Evolutionary conservation across 345 rosid species (phyloP), one percentile per base, ranked within the genome.

Genomic region (Ailanthus altissimus): DNA sequence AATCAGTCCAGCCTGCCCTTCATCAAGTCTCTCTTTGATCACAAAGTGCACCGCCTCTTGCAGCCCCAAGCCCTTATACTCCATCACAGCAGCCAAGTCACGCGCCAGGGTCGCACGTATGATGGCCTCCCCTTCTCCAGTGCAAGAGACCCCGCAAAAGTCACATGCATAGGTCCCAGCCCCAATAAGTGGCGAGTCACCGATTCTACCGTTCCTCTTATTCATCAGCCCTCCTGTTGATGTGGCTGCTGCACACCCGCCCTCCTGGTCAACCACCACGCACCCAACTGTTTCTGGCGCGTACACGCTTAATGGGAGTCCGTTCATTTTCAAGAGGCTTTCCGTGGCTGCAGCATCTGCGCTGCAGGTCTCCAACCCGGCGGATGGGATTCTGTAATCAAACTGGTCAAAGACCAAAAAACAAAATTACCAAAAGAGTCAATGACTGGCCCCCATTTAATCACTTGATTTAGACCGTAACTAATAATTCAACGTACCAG

Each of bases 41-140:
- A 90, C 99, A 65, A 82, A 90, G 78, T 93, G 93, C 79, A 90
- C 99, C 5, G 98, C 96, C 67, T 88, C 91, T 42, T 92, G 89
- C 26, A 95, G 89, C 28, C 81, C 85, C 81, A 95, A 67, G 7
- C 97, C 98, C 57, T 95, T 95, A 76, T 95, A 95, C 78, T 95
- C 99, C 99, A 95, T 93, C 83, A 93, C 98, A 1, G 99, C 98
- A 13, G 98, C 92, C 75, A 95, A 90, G 5, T 95, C 99, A 38
- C 99, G 89, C 0, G 99, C 98, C 73, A 95, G 78, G 15, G 99
- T 95, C 50, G 88, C 83, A 13, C 99, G 86, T 23, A 95, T 90
- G 77, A 95, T 95, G 1, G 98, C 99, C 86, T 95, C 99, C 13
- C 99, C 99, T 83, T 95, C 99, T 8, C 99, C 99, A 0, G 99